Base-by-base conservation (phyloP, 345 rosid species). In the Bretschneidera sinensis region DNA sequence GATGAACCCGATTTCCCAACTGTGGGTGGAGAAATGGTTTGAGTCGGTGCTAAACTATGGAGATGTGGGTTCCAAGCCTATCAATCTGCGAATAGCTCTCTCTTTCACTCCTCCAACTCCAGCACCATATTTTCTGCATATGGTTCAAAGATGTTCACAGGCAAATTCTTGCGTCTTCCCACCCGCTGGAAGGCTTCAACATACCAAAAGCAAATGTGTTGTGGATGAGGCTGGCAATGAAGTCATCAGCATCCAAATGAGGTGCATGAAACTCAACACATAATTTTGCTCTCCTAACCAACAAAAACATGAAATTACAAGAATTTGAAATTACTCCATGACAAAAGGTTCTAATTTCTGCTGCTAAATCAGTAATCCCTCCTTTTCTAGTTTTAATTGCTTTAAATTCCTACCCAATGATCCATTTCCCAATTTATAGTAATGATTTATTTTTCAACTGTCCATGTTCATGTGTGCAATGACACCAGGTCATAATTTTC, bases 1-100 rank as follows among this genome's bases (percentile, higher is more conserved):
- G 14, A 6, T 64, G 66, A 57, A 57, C 65, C 21, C 71, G 6
- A 60, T 14, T 25, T 64, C 66, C 48, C 61, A 53, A 59, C 68
- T 73, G 56, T n/a, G 48, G 18, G 19, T 21, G 19, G 74, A 73
- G 1, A 67, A 77, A 43, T 73, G 81, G 78, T 67, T 73, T 20
- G 51, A 65, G 20, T 47, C 69, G 61, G 18, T n/a, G 23, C 43
- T 64, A 1, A 45, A 59, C 55, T 65, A 34, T 17, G 64, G 52
- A 43, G 55, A 17, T 17, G 50, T 19, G 43, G 48, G 48, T 24
- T 21, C 48, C 17, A 57, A 55, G 4, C 65, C 68, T 20, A 51
- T 67, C 21, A 23, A 59, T 60, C 35, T 77, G 25, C 61, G n/a
- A n/a, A 63, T 67, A 9, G 55, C 65, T 23, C 47, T 77, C 39